These are phyloP conservation scores for Aspergillus ochraceus DNA, from an alignment of 2,329 filamentous ascomycete genomes.

Conservation along the genomic window DNA sequence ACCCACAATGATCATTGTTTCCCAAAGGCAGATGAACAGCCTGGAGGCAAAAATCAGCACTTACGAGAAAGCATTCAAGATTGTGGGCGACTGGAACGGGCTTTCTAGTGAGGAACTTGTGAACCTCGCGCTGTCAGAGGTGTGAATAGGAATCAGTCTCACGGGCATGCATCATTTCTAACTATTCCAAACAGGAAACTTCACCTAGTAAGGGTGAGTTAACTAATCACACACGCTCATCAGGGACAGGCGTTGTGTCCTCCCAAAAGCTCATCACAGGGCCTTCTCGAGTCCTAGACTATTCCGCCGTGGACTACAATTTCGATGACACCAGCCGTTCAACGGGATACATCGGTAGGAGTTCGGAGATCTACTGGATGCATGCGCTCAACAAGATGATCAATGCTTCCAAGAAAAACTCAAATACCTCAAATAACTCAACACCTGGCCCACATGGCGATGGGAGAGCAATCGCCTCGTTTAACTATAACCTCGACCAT, in stretches of 20 bases:
- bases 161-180: background rate
- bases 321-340: constrained; percentile 37
- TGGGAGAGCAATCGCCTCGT: constrained; percentile 27
- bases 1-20: background rate
- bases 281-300: constrained; percentile 31
- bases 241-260: background rate
- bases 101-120: constrained; percentile 39
- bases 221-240: background rate
- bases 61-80: constrained; percentile 41
- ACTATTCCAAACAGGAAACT: constrained; percentile 26
- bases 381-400: constrained; percentile 40
- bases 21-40: constrained; percentile 40
- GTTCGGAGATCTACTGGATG: constrained; percentile 48
- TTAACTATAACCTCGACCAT: constrained; percentile 44
- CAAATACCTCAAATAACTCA: background rate
- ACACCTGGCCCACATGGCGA: background rate
- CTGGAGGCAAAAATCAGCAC: constrained; percentile 43
- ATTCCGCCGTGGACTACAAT: constrained; percentile 46
- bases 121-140: constrained; percentile 32
- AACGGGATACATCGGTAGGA: constrained; percentile 46
- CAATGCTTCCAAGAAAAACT: constrained; percentile 7
- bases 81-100: constrained; percentile 36
- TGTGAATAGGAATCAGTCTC: constrained; percentile 18
- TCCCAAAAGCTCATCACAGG: background rate
- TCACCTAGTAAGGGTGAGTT: constrained; percentile 17